These are phyloP conservation scores for Nakazawaea wickerhamii DNA, from an alignment of 805 yeast genomes.

Conservation along the genomic window DNA sequence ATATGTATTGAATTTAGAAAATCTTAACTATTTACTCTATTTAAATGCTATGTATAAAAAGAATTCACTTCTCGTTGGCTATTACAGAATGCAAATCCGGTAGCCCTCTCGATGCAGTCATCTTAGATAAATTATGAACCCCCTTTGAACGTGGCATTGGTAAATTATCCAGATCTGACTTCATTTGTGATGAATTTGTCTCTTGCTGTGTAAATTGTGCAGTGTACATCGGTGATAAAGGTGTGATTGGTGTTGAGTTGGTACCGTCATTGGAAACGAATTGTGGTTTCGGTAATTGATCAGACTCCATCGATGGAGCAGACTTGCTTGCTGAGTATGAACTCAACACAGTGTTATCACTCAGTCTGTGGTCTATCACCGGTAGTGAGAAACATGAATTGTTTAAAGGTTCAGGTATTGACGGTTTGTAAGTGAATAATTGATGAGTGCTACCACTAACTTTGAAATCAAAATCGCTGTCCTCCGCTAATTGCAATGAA, in stretches of 20 bases:
- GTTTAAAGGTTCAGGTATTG: background rate
- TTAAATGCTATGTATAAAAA: background rate
- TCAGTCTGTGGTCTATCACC: background rate
- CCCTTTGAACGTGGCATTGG: slow-evolving; percentile 2
- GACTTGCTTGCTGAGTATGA: background rate
- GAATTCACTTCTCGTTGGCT: background rate
- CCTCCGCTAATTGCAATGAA: background rate
- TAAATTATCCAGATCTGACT: background rate
- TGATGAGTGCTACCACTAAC: slow-evolving; percentile 6
- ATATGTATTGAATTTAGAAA: background rate
- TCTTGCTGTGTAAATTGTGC: background rate
- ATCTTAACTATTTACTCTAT: background rate
- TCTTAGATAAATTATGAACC: slow-evolving; percentile 2
- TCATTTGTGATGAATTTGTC: background rate
- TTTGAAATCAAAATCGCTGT: slow-evolving; percentile 1
- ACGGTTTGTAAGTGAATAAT: background rate
- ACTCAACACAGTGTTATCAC: slow-evolving; percentile 1
- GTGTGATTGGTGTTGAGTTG: slow-evolving; percentile 10
- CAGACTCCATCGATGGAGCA: background rate
- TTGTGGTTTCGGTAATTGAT: background rate
- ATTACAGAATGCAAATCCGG: background rate
- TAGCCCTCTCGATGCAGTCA: slow-evolving; percentile 2
- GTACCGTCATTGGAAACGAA: background rate
- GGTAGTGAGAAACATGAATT: slow-evolving; percentile 12
- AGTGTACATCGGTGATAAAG: slow-evolving; percentile 3